A percentile compares a stretch with the other conserved stretches of the same genome.
These are phyloP conservation scores for Aotearoamyces nothofagi DNA, from an alignment of 2,329 filamentous ascomycete species.

Conservation along the genomic window DNA sequence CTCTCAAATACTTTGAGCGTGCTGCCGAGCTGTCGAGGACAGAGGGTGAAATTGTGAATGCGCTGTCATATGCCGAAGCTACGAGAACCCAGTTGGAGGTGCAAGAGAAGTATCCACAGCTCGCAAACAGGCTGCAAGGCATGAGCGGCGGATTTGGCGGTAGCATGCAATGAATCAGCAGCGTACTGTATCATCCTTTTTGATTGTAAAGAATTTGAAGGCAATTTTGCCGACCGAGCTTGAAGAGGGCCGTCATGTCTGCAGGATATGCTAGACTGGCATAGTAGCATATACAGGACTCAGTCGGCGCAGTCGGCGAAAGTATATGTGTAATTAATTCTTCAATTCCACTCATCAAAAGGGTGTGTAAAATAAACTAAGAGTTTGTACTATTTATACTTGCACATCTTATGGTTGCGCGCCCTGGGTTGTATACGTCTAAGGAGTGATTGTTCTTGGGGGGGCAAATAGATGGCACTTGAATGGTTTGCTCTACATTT, in stretches of 20 bases:
- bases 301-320: not conserved
- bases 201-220: not conserved
- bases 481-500: too few species aligned
- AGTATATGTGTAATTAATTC: slow-evolving; percentile 1
- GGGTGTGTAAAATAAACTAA: too few species aligned
- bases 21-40: slow-evolving; percentile 89
- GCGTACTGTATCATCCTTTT: not conserved
- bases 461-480: too few species aligned
- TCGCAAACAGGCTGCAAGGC: slow-evolving; percentile 55
- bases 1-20: slow-evolving; percentile 91
- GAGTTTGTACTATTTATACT: too few species aligned
- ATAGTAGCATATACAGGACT: not conserved
- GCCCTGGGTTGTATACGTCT: too few species aligned
- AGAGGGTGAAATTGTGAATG: slow-evolving; percentile 91
- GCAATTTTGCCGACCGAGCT: not conserved
- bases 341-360: not conserved
- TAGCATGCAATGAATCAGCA: slow-evolving; percentile 11
- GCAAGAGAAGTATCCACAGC: slow-evolving; percentile 71
- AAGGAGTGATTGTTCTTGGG: too few species aligned
- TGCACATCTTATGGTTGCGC: too few species aligned
- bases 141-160: slow-evolving; percentile 29
- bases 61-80: slow-evolving; percentile 90
- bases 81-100: slow-evolving; percentile 92
- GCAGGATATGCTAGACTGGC: not conserved
- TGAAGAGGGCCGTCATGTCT: not conserved